Evolutionary conservation across 257 asterid genomes (phyloP).

Genomic region (Solanum virginianum): DNA sequence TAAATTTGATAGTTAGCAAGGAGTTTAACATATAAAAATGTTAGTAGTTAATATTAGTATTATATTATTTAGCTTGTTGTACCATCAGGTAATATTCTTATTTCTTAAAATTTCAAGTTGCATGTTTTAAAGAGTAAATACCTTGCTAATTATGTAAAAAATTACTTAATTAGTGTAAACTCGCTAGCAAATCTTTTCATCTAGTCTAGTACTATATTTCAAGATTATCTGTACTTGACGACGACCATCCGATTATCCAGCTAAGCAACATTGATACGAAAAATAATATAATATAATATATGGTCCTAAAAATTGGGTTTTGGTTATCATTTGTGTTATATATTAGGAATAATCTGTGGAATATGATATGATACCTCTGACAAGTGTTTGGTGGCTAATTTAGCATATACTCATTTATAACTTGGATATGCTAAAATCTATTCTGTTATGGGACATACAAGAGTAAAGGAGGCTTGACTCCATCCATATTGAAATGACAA

Average conservation of each 20-base stretch:
- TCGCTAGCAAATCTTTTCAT: not conserved
- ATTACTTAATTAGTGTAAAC: not conserved
- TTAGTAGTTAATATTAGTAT: no score
- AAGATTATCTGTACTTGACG: not conserved
- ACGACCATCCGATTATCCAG: not conserved
- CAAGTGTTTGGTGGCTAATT: not conserved
- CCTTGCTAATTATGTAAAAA: no score
- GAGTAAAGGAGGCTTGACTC: not conserved
- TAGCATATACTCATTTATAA: conserved; percentile 41
- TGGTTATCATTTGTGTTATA: not conserved
- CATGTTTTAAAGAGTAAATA: not conserved
- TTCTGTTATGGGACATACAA: conserved; percentile 8
- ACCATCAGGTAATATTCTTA: not conserved
- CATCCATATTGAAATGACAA: not conserved
- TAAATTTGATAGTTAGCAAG: no score
- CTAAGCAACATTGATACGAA: not conserved
- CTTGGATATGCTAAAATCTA: conserved; percentile 40
- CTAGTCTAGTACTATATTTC: not conserved
- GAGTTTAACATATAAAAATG: no score
- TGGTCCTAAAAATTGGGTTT: not conserved
- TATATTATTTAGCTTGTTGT: no score
- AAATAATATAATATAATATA: not conserved
- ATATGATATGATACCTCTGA: not conserved
- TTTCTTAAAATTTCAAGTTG: not conserved
- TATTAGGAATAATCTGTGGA: not conserved